phyloP scores from a whole-genome alignment of 768 basidiomycete species.

The Suillus discolor region DNA sequence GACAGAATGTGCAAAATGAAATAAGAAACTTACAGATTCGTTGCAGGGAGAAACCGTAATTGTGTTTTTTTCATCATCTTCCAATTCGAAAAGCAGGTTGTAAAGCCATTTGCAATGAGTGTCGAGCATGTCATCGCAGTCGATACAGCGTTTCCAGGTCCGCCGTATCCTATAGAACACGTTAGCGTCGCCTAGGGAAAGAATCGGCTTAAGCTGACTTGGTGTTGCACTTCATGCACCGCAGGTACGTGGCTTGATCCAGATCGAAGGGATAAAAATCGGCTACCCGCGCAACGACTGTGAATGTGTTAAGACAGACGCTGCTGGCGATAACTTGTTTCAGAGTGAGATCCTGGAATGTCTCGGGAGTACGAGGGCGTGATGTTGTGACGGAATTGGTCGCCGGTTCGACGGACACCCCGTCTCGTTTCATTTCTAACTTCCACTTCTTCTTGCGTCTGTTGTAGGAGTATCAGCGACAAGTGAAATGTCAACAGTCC shows the following conservation, averaged over 20 bases:
- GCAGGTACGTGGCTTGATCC: constrained; percentile 46
- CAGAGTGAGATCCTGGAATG: constrained; percentile 31
- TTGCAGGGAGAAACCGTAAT: constrained; percentile 53
- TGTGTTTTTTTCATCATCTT: constrained; percentile 48
- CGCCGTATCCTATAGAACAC: constrained; percentile 43
- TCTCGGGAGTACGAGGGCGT: constrained; percentile 9
- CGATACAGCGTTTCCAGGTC: constrained; percentile 45
- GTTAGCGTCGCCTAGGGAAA: not conserved
- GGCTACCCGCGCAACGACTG: constrained; percentile 49
- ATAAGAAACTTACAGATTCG: constrained; percentile 38
- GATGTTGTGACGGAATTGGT: not conserved
- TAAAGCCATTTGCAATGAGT: constrained; percentile 52
- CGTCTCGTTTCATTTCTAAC: constrained; percentile 23
- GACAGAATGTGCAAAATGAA: not conserved
- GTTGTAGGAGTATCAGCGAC: not conserved
- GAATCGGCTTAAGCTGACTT: constrained; percentile 39
- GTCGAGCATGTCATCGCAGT: constrained; percentile 56
- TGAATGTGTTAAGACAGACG: constrained; percentile 41
- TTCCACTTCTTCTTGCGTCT: constrained; percentile 39
- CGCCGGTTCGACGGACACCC: not conserved
- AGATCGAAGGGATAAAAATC: constrained; percentile 60
- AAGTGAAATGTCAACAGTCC: not conserved
- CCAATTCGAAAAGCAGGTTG: constrained; percentile 49
- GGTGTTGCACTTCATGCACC: constrained; percentile 54
- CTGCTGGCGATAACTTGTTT: constrained; percentile 37